phyloP scores from a whole-genome alignment of 495 filamentous ascomycete species.

The Paragyromitra xinjiangensis region DNA sequence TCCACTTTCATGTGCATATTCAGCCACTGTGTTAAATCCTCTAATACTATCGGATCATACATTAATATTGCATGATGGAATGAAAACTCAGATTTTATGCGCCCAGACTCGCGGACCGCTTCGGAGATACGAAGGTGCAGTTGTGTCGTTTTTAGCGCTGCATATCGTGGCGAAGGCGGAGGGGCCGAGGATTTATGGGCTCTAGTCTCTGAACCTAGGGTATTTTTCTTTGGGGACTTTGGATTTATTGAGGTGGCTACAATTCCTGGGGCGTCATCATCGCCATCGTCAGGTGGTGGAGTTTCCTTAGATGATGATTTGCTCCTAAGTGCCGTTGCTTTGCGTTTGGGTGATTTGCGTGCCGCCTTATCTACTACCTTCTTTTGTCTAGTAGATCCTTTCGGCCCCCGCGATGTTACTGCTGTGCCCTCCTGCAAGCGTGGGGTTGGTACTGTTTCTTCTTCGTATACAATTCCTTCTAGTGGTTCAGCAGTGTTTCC shows the following conservation, averaged over 20 bases:
- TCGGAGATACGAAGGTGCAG: conserved; percentile 45
- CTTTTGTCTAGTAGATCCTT: conserved; percentile 21
- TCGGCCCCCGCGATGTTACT: conserved; percentile 15
- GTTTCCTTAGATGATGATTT: conserved; percentile 14
- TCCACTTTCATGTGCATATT: conserved; percentile 64
- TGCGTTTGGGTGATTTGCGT: conserved; percentile 31
- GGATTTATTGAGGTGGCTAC: conserved; percentile 10
- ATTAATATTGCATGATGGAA: conserved; percentile 94
- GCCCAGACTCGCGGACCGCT: conserved; percentile 30
- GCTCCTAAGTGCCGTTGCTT: conserved; percentile 20
- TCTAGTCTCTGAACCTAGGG: not conserved
- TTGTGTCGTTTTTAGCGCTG: not conserved
- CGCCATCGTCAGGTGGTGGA: conserved; percentile 10
- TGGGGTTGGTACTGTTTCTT: conserved; percentile 24
- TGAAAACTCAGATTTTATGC: conserved; percentile 24
- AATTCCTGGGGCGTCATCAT: not conserved
- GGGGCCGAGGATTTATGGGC: conserved; percentile 1
- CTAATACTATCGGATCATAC: conserved; percentile 89
- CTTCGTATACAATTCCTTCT: conserved; percentile 2
- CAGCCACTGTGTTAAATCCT: conserved; percentile 85
- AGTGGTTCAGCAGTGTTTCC: conserved; percentile 22
- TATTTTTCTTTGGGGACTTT: not conserved
- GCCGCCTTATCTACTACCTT: conserved; percentile 7
- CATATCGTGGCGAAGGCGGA: conserved; percentile 5
- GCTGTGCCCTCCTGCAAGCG: conserved; percentile 27